phyloP scores from a whole-genome alignment of 106 monocot species.

The Dendrobium nobile region DNA sequence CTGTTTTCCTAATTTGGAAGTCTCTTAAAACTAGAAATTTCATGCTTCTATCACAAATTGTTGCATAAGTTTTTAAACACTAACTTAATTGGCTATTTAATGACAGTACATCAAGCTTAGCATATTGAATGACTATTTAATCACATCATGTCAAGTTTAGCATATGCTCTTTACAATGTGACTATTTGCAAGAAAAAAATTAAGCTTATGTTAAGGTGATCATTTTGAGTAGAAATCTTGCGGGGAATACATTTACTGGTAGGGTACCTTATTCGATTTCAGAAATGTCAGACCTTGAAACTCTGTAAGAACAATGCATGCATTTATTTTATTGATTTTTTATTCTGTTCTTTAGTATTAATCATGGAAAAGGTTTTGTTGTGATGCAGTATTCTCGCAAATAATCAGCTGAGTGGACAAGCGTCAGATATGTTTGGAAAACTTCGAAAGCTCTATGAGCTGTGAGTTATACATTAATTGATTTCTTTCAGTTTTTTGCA shows the following conservation, averaged over 20 bases:
- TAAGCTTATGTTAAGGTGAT: not conserved
- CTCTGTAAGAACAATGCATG: conserved; percentile 45
- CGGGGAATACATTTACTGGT: conserved; percentile 77
- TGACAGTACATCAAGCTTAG: not conserved
- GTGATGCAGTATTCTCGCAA: conserved; percentile 67
- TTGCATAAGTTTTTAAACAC: too few species aligned
- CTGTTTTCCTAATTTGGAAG: conserved; percentile 1
- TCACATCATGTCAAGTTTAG: not conserved
- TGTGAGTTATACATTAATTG: conserved; percentile 53
- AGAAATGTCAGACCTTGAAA: conserved; percentile 76
- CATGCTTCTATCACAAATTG: not conserved
- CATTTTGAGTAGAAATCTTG: conserved; percentile 56
- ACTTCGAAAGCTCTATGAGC: conserved; percentile 49
- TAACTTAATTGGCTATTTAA: too few species aligned
- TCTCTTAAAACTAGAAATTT: not conserved
- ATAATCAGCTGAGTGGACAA: conserved; percentile 85
- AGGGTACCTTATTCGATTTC: conserved; percentile 92
- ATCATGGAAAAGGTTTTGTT: not conserved
- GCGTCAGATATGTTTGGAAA: conserved; percentile 87
- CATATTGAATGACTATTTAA: not conserved
- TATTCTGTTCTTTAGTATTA: not conserved
- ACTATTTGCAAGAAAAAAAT: not conserved
- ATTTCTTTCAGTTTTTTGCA: not conserved
- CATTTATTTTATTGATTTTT: conserved; percentile 6
- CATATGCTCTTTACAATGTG: not conserved